Evolutionary conservation across 1,139 yeast species (phyloP).

Genomic region (Blastobotrys indianensis): DNA sequence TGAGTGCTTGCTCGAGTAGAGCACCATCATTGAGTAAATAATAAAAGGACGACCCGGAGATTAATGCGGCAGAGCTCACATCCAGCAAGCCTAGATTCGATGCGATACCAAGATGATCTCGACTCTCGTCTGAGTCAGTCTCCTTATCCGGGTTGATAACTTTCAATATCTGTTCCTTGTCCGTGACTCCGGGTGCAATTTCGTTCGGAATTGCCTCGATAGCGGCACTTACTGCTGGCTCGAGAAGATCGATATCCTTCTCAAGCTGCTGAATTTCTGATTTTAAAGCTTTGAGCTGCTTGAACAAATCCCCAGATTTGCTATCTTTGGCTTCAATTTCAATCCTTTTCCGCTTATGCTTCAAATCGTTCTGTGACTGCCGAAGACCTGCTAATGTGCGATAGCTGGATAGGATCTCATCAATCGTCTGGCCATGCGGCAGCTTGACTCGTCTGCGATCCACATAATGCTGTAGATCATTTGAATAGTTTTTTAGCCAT

Average conservation of each 20-base stretch:
- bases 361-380: constrained; percentile 22
- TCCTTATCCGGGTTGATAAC: constrained; percentile 22
- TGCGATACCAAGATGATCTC: constrained; percentile 67
- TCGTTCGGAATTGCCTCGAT: constrained; percentile 64
- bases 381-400: constrained; percentile 21
- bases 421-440: constrained; percentile 33
- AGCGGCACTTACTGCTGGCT: constrained; percentile 34
- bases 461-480: constrained; percentile 43
- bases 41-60: constrained; percentile 87
- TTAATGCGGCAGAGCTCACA: constrained; percentile 61
- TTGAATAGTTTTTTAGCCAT: constrained; percentile 38
- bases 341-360: constrained; percentile 25
- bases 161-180: constrained; percentile 39
- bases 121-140: constrained; percentile 16
- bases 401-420: constrained; percentile 30
- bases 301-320: constrained; percentile 13
- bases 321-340: constrained; percentile 5
- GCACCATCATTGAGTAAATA: constrained; percentile 86
- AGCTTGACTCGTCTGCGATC: constrained; percentile 40
- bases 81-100: constrained; percentile 59
- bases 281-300: constrained; percentile 26
- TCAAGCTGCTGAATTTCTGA: constrained; percentile 38
- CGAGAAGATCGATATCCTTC: constrained; percentile 34
- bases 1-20: constrained; percentile 78
- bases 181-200: constrained; percentile 44